Evolutionary conservation across 2,329 filamentous ascomycete genomes (phyloP).

Genomic region (Pseudogymnoascus sp.): DNA sequence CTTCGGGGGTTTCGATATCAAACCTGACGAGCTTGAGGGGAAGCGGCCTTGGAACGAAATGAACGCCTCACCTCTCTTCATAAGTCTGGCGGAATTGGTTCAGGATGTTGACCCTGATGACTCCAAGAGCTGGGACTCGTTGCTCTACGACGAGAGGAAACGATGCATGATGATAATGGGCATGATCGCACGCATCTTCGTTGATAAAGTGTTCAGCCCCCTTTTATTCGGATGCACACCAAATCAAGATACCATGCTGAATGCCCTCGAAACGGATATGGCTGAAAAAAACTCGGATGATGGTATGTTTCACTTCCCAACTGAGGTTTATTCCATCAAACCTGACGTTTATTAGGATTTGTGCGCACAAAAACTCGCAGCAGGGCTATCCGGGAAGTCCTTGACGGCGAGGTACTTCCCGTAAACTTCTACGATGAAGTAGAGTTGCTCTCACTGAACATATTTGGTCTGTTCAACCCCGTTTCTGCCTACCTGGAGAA

Average conservation of each 20-base stretch:
- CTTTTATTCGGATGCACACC: not conserved
- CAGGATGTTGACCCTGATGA: not conserved
- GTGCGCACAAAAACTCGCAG: constrained; percentile 1
- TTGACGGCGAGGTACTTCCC: not conserved
- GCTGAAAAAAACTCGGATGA: not conserved
- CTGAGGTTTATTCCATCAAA: not conserved
- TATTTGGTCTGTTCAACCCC: not conserved
- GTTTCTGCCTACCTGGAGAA: not conserved
- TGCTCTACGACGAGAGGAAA: not conserved
- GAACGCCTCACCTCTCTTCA: not conserved
- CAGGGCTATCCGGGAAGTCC: not conserved
- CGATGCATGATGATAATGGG: not conserved
- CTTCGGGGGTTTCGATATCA: not conserved
- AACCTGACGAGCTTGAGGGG: not conserved
- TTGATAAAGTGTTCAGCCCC: not conserved
- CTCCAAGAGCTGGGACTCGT: not conserved
- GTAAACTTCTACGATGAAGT: not conserved
- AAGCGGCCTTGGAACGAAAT: not conserved
- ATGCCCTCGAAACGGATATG: not conserved
- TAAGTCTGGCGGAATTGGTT: not conserved
- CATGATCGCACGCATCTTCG: not conserved
- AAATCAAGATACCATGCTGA: not conserved
- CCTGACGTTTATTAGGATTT: not conserved
- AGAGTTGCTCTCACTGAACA: not conserved
- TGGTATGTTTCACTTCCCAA: not conserved